Conservation (phyloP, 2,329 filamentous ascomycete genomes). For the Huntiella bhutanensis region DNA sequence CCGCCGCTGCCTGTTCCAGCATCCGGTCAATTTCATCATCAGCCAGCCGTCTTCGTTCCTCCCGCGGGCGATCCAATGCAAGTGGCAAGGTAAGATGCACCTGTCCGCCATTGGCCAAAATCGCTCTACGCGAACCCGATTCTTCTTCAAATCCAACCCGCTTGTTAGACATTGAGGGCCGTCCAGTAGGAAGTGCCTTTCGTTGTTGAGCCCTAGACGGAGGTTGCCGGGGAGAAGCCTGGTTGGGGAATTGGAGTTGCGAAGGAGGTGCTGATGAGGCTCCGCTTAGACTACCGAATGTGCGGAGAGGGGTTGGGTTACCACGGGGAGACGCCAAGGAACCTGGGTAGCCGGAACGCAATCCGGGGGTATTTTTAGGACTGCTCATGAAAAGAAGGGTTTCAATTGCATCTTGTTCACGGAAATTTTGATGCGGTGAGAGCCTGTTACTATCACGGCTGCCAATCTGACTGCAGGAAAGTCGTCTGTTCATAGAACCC, state of each 20-base stretch:
- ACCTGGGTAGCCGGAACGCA: constrained; percentile 34
- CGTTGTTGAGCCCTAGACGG: constrained; percentile 21
- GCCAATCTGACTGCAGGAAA: constrained; percentile 21
- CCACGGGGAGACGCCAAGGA: constrained; percentile 20
- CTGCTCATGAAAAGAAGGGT: constrained; percentile 68
- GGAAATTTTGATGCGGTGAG: constrained; percentile 48
- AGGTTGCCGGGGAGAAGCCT: constrained; percentile 11
- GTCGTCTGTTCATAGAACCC: constrained; percentile 16
- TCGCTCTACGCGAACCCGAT: neutral
- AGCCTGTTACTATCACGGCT: constrained; percentile 36
- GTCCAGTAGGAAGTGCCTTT: constrained; percentile 31
- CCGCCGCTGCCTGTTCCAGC: constrained; percentile 33
- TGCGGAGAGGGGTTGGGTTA: neutral
- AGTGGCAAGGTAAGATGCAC: constrained; percentile 30
- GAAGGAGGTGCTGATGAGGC: neutral
- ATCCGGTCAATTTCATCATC: constrained; percentile 41
- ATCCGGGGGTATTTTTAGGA: constrained; percentile 48
- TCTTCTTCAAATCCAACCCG: constrained; percentile 26
- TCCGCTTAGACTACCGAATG: neutral
- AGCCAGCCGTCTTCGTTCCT: constrained; percentile 24
- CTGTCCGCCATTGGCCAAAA: constrained; percentile 16
- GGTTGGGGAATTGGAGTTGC: neutral
- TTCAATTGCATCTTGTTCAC: constrained; percentile 68
- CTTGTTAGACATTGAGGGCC: constrained; percentile 24
- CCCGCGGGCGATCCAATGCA: constrained; percentile 23